These are phyloP conservation scores for Aureobasidium zeae DNA, from an alignment of 2,329 filamentous ascomycete species.

Conservation along the genomic window DNA sequence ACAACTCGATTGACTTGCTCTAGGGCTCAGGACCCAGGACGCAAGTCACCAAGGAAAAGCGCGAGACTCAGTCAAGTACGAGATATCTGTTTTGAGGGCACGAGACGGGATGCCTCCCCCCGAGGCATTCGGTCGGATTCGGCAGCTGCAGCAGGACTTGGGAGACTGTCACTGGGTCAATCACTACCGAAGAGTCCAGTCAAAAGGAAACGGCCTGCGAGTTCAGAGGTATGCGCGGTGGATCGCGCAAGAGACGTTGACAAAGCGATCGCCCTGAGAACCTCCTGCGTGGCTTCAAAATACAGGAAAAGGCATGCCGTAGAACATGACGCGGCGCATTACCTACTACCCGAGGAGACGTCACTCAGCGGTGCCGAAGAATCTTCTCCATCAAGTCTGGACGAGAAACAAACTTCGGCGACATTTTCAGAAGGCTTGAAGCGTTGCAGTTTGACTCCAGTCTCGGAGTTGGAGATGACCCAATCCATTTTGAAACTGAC, in stretches of 20 bases:
- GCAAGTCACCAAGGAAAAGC: not conserved
- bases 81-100: not conserved
- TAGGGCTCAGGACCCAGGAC: slow-evolving; percentile 2
- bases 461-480: not conserved
- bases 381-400: too few relatives aligned
- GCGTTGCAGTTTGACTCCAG: not conserved
- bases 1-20: slow-evolving; percentile 11
- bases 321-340: not conserved
- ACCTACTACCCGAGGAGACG: not conserved
- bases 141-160: slow-evolving; percentile 3
- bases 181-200: not conserved
- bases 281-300: not conserved
- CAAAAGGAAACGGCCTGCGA: slow-evolving; percentile 7
- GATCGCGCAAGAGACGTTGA: not conserved
- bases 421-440: not conserved
- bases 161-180: slow-evolving; percentile 3
- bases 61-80: not conserved
- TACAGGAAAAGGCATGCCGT: not conserved
- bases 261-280: not conserved
- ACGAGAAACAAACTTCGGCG: slow-evolving; percentile 1
- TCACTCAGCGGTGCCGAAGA: not conserved
- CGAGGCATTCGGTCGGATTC: not conserved
- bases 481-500: slow-evolving; percentile 2
- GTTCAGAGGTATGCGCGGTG: slow-evolving; percentile 3
- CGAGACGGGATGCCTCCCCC: not conserved